phyloP scores from a whole-genome alignment of 139 green algal species.

The Tetraselmis chui region DNA sequence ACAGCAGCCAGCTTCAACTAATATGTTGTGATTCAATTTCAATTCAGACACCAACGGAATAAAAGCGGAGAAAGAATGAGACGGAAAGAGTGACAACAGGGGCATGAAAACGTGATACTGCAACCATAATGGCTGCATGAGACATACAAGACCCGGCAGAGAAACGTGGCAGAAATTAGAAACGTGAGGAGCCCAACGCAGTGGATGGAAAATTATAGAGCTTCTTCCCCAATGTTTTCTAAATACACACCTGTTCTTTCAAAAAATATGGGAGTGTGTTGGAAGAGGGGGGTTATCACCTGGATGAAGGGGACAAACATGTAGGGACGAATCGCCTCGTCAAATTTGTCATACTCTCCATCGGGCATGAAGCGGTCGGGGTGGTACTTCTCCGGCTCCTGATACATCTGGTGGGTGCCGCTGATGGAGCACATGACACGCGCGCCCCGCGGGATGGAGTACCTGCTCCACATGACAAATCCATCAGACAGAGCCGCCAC shows the following conservation, averaged over 20 bases:
- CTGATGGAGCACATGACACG: slow-evolving; percentile 25
- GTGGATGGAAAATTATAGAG: too few species aligned
- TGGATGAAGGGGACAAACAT: slow-evolving; percentile 35
- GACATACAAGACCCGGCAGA: neutral
- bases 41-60: too few species aligned
- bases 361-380: slow-evolving; percentile 81
- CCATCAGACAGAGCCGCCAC: too few species aligned
- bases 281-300: neutral
- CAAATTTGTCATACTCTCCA: slow-evolving; percentile 79
- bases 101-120: too few species aligned
- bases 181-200: neutral
- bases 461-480: too few species aligned
- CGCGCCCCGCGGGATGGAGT: slow-evolving; percentile 18
- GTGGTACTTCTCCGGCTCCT: slow-evolving; percentile 58
- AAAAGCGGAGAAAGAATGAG: too few species aligned
- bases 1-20: neutral
- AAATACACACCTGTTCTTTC: neutral
- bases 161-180: neutral
- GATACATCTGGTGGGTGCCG: slow-evolving; percentile 76
- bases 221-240: too few species aligned
- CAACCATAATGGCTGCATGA: neutral
- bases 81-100: too few species aligned
- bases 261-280: neutral
- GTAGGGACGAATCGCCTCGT: slow-evolving; percentile 61
- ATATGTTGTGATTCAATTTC: too few species aligned